Percentiles rank a stretch among this genome's conserved stretches.
Conservation (phyloP, 345 rosid species). For the Populus pruinosa region DNA sequence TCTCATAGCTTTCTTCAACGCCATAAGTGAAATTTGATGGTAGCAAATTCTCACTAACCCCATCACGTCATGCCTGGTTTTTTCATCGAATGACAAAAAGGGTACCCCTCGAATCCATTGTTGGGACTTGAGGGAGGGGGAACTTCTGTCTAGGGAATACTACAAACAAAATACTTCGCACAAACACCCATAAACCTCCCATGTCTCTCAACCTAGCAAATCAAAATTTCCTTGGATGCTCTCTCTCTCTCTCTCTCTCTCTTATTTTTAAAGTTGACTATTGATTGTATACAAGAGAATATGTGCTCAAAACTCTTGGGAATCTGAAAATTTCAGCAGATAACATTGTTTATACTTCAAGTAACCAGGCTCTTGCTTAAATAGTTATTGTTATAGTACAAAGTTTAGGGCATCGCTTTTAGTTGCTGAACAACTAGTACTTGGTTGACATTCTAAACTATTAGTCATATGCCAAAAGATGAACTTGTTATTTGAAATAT, state of each 20-base stretch:
- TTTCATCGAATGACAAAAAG: conserved; percentile 20
- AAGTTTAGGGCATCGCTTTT: background rate
- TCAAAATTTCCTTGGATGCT: conserved; percentile 22
- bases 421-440: background rate
- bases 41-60: conserved; percentile 8
- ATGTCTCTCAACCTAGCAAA: background rate
- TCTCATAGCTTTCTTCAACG: conserved; percentile 37
- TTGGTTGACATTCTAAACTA: background rate
- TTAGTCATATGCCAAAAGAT: background rate
- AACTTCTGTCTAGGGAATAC: conserved; percentile 21
- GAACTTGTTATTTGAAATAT: background rate
- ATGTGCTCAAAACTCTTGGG: conserved; percentile 1
- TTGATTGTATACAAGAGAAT: background rate
- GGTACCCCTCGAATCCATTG: conserved; percentile 16
- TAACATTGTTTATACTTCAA: background rate
- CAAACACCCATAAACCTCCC: conserved; percentile 18
- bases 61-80: conserved; percentile 18
- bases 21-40: conserved; percentile 38
- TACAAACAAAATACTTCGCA: conserved; percentile 10
- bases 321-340: background rate
- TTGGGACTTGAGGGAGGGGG: conserved; percentile 24
- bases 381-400: background rate
- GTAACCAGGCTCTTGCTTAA: background rate
- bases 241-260: background rate
- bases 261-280: background rate